Conservation (phyloP, 2,329 filamentous ascomycete species). For the Bipolaris bicolor region DNA sequence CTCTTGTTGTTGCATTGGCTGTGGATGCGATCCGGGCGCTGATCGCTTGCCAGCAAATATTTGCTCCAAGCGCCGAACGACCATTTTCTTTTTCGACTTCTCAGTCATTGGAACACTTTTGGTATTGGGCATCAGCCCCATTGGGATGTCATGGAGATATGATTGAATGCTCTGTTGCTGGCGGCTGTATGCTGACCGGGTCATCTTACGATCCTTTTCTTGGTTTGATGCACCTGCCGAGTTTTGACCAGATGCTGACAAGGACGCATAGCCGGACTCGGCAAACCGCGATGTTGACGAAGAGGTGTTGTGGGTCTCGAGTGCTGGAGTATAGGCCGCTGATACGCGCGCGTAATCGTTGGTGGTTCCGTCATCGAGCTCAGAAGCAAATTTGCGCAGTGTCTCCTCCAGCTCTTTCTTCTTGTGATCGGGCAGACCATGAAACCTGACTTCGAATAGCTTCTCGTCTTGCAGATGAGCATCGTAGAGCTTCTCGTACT, state of each 20-base stretch:
- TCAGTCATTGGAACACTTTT: slow-evolving; percentile 66
- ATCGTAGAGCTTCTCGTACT: slow-evolving; percentile 71
- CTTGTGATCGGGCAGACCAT: slow-evolving; percentile 73
- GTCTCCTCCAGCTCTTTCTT: slow-evolving; percentile 78
- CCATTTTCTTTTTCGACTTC: slow-evolving; percentile 75
- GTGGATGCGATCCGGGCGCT: slow-evolving; percentile 52
- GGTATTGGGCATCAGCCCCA: slow-evolving; percentile 68
- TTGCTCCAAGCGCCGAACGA: slow-evolving; percentile 78
- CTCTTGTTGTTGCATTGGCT: slow-evolving; percentile 63
- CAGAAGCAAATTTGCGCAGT: slow-evolving; percentile 72
- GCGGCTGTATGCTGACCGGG: slow-evolving; percentile 40
- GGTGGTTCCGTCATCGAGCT: slow-evolving; percentile 56
- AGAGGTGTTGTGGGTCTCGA: slow-evolving; percentile 63
- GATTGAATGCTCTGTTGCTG: slow-evolving; percentile 65
- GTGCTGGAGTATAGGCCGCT: slow-evolving; percentile 52
- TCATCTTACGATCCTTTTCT: slow-evolving; percentile 38
- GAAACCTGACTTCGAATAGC: slow-evolving; percentile 81
- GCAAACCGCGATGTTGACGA: slow-evolving; percentile 61
- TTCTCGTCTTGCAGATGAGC: slow-evolving; percentile 75
- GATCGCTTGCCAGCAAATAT: slow-evolving; percentile 76
- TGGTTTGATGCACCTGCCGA: slow-evolving; percentile 48
- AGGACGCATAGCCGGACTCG: slow-evolving; percentile 69
- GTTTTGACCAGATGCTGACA: slow-evolving; percentile 56
- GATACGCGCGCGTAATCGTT: slow-evolving; percentile 29
- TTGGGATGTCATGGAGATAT: slow-evolving; percentile 75